Conservation (phyloP, 2,329 filamentous ascomycete genomes). For the Fusarium zealandicum region DNA sequence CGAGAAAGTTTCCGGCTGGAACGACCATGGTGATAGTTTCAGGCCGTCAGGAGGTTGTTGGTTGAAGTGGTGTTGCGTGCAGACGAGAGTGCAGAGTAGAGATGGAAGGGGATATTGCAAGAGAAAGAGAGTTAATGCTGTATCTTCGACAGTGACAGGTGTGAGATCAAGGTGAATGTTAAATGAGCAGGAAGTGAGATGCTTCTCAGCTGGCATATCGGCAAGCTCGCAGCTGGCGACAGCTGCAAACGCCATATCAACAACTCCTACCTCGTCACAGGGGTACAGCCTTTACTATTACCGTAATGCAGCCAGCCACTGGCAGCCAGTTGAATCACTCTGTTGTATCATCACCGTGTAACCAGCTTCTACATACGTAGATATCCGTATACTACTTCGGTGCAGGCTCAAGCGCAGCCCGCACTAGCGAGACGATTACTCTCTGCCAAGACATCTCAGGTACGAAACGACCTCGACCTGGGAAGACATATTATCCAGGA, state of each 20-base stretch:
- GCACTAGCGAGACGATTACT: too few relatives aligned
- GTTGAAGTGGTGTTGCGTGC: not conserved
- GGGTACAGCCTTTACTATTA: not conserved
- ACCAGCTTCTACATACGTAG: too few relatives aligned
- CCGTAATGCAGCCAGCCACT: not conserved
- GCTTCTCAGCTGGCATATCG: not conserved
- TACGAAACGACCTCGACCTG: too few relatives aligned
- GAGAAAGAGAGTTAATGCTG: not conserved
- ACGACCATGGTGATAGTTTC: not conserved
- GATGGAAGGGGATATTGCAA: not conserved
- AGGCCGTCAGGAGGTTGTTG: too few relatives aligned
- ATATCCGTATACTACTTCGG: too few relatives aligned
- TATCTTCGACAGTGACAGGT: too few relatives aligned
- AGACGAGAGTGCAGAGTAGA: not conserved
- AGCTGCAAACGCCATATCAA: slow-evolving; percentile 1
- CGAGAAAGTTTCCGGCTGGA: slow-evolving; percentile 22
- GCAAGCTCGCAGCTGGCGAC: not conserved
- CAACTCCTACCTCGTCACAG: not conserved
- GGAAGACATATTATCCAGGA: too few relatives aligned
- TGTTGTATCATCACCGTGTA: not conserved
- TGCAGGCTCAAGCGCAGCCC: too few relatives aligned
- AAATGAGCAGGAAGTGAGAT: not conserved
- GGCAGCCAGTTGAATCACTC: not conserved
- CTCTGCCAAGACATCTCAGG: too few relatives aligned
- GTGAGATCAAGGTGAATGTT: not conserved